A percentile compares a stretch with the other conserved stretches of the same genome.
Conservation (phyloP, 2,329 filamentous ascomycete species). For the Fusarium anthophilum region DNA sequence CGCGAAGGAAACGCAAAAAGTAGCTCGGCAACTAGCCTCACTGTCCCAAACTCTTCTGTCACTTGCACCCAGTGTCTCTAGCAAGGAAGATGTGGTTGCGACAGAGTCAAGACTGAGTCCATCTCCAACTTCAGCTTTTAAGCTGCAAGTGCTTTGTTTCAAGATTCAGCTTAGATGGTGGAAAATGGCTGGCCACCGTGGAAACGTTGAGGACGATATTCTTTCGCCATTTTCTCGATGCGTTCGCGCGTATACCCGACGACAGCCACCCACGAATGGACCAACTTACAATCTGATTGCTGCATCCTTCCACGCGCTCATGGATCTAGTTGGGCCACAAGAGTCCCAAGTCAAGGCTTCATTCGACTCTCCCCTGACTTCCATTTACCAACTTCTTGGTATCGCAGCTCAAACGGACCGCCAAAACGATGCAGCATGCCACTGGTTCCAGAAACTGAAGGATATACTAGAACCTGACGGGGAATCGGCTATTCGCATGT, state of each 20-base stretch:
- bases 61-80: slow-evolving; percentile 73
- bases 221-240: slow-evolving; percentile 72
- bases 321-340: slow-evolving; percentile 47
- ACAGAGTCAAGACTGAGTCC: slow-evolving; percentile 64
- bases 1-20: slow-evolving; percentile 63
- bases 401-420: slow-evolving; percentile 58
- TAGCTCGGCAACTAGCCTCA: slow-evolving; percentile 71
- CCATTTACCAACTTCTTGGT: slow-evolving; percentile 64
- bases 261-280: slow-evolving; percentile 52
- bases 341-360: slow-evolving; percentile 47
- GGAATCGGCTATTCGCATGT: slow-evolving; percentile 61
- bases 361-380: slow-evolving; percentile 55
- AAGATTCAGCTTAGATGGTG: slow-evolving; percentile 71
- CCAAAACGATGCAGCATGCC: slow-evolving; percentile 59
- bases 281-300: slow-evolving; percentile 51
- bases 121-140: slow-evolving; percentile 65
- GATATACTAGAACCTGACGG: slow-evolving; percentile 48
- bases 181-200: slow-evolving; percentile 67
- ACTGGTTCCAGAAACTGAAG: slow-evolving; percentile 63
- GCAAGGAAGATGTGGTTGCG: slow-evolving; percentile 67
- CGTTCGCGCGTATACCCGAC: slow-evolving; percentile 67
- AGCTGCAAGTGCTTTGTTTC: slow-evolving; percentile 72
- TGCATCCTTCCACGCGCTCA: slow-evolving; percentile 46
- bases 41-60: slow-evolving; percentile 72
- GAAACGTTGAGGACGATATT: slow-evolving; percentile 70